Percentiles rank a stretch among this genome's conserved stretches.
These are phyloP conservation scores for Pisolithus marmoratus DNA, from an alignment of 768 basidiomycete genomes.

Conservation along the genomic window DNA sequence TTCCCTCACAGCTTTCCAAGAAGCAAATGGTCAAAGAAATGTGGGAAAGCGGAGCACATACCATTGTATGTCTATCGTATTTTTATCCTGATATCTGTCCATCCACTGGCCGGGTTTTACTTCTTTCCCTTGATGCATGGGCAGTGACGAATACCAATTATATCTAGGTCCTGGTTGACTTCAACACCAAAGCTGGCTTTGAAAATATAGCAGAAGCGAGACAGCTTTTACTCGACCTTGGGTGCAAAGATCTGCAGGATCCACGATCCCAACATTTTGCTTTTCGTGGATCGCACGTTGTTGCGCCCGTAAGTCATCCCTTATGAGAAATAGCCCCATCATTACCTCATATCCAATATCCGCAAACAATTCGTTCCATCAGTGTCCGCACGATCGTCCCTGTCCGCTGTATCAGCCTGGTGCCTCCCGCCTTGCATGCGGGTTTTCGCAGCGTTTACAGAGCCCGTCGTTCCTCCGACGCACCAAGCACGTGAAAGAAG, in stretches of 20 bases:
- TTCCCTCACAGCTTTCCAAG: constrained; percentile 54
- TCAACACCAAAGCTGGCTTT: constrained; percentile 72
- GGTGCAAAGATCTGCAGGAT: constrained; percentile 52
- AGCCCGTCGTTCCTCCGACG: constrained; percentile 78
- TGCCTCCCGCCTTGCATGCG: constrained; percentile 54
- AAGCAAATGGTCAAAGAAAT: constrained; percentile 72
- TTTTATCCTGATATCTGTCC: not conserved
- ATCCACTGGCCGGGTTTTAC: too few relatives aligned
- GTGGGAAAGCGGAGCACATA: constrained; percentile 88
- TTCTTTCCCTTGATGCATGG: not conserved
- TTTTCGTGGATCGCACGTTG: constrained; percentile 66
- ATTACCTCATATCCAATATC: constrained; percentile 12
- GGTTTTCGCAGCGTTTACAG: constrained; percentile 84
- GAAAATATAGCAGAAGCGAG: constrained; percentile 73
- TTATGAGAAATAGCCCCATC: not conserved
- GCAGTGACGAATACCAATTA: constrained; percentile 7
- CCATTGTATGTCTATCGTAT: constrained; percentile 46
- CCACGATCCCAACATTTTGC: constrained; percentile 30
- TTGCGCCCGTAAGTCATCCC: constrained; percentile 70
- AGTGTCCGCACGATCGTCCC: constrained; percentile 88
- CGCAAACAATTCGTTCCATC: constrained; percentile 4
- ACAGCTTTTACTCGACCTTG: constrained; percentile 61
- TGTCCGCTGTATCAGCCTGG: constrained; percentile 74
- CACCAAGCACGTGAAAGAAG: constrained; percentile 81
- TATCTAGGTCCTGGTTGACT: constrained; percentile 77